Evolutionary conservation across 163 green algal genomes (phyloP), one percentile per base, ranked within the genome.

Genomic region (Smithsoniella earleae): DNA sequence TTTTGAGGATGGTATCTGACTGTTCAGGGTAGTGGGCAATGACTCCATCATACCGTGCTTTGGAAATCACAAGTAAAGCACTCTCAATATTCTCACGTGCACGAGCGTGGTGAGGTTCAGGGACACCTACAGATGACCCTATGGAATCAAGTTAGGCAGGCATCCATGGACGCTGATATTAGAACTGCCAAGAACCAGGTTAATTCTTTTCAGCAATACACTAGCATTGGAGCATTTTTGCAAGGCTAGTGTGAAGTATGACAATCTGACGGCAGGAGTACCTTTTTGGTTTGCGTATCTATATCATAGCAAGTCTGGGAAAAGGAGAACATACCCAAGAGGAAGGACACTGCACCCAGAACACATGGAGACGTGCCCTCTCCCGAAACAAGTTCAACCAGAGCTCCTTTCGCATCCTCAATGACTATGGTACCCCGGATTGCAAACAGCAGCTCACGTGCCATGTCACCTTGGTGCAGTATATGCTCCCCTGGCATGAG

Each of bases 21-120:
- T 83, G 78, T 76, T 83, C 78, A 3, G 78, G 78, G 36, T 83
- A 83, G 72, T 78, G 78, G 10, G 45, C 34, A 30, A 83, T 74
- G 49, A 81, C 36, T 22, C 79, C 76, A 18, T 81, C 77, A 62
- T 78, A 83, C 27, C 73, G 64, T 36, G 65, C 44, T 54, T 80
- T 81, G 13, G 62, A 74, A 20, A 80, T 64, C 6, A 81, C 75
- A 2, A 83, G 49, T 40, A 83, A 13, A 1, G 73, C 77, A 6
- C 66, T 72, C 49, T 83, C 76, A 37, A 63, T 64, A 2, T 46
- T 81, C 1, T 36, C 33, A 5, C 76, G 63, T 2, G 76, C 74
- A 58, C 40, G 40, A 10, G 13, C 40, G 13, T 49, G 10, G 40
- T 22, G 13, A 13, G 40, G 40, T 13, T 49, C 40, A 22, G 40